phyloP scores from a whole-genome alignment of 306 rosid genomes.

The Phaseolus lunatus region DNA sequence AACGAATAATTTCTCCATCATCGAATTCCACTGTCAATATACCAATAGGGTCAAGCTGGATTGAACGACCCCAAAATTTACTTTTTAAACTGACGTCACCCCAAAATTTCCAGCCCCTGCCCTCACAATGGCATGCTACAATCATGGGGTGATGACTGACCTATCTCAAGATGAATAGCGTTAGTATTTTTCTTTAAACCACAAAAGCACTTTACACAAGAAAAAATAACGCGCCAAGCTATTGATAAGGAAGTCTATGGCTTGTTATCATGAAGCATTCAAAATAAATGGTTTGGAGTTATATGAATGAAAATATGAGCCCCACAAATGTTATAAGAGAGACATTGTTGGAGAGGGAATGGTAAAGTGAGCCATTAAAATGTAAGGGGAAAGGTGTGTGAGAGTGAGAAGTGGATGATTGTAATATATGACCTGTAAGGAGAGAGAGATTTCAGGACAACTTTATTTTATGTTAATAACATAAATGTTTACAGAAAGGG shows the following conservation, averaged over 20 bases:
- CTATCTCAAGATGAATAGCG: constrained; percentile 56
- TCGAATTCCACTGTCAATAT: constrained; percentile 82
- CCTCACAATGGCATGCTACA: constrained; percentile 95
- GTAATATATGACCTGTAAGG: neutral
- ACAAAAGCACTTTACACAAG: constrained; percentile 18
- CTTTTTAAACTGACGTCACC: constrained; percentile 88
- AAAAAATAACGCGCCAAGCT: constrained; percentile 2
- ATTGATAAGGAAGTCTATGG: neutral
- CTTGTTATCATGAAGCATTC: neutral
- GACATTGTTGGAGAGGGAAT: neutral
- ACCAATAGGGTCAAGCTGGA: constrained; percentile 97
- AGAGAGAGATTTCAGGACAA: neutral
- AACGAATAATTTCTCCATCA: constrained; percentile 82
- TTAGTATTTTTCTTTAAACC: constrained; percentile 30
- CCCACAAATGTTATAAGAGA: neutral
- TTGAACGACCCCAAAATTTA: constrained; percentile 97
- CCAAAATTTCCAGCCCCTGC: constrained; percentile 91
- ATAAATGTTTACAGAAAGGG: neutral
- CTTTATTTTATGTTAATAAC: constrained; percentile 1
- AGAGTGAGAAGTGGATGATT: neutral
- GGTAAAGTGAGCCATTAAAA: neutral
- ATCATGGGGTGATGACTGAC: constrained; percentile 97
- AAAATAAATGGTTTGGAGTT: neutral
- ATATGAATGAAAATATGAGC: neutral
- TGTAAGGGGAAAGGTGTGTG: neutral